These are phyloP conservation scores for Colletotrichum karsti DNA, from an alignment of 2,329 filamentous ascomycete species.

Conservation along the genomic window DNA sequence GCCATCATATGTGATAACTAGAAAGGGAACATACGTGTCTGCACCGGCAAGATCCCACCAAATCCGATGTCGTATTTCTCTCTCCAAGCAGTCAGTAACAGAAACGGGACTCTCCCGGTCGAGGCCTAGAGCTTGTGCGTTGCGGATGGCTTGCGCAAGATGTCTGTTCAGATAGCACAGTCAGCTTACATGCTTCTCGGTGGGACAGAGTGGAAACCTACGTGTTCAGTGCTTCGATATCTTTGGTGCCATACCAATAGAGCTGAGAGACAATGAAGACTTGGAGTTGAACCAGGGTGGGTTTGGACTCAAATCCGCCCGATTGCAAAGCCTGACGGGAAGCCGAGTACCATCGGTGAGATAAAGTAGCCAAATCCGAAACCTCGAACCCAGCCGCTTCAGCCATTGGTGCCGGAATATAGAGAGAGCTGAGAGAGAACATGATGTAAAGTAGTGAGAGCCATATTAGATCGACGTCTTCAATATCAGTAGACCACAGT, in stretches of 20 bases:
- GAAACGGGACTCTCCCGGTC: neutral
- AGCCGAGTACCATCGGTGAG: slow-evolving; percentile 34
- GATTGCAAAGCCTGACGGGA: slow-evolving; percentile 38
- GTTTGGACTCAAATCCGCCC: slow-evolving; percentile 37
- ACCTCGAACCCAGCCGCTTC: slow-evolving; percentile 32
- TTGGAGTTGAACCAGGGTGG: slow-evolving; percentile 34
- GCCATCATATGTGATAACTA: too few species aligned
- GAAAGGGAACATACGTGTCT: neutral
- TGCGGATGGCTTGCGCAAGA: neutral
- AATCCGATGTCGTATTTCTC: neutral
- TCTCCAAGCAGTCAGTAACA: neutral
- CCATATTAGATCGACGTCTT: slow-evolving; percentile 40
- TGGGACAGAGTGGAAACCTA: slow-evolving; percentile 23
- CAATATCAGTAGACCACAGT: slow-evolving; percentile 35
- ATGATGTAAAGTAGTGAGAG: slow-evolving; percentile 38
- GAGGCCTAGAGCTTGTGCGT: neutral
- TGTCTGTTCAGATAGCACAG: neutral
- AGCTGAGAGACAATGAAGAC: slow-evolving; percentile 32
- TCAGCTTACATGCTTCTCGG: neutral
- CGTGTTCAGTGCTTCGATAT: slow-evolving; percentile 41
- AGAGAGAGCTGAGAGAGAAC: slow-evolving; percentile 38
- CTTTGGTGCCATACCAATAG: slow-evolving; percentile 42
- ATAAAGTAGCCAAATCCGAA: slow-evolving; percentile 34
- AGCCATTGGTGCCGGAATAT: slow-evolving; percentile 33
- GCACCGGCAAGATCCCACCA: neutral